Evolutionary conservation across 306 rosid genomes (phyloP), one percentile per base, ranked within the genome.

Genomic region (Senna tora): DNA sequence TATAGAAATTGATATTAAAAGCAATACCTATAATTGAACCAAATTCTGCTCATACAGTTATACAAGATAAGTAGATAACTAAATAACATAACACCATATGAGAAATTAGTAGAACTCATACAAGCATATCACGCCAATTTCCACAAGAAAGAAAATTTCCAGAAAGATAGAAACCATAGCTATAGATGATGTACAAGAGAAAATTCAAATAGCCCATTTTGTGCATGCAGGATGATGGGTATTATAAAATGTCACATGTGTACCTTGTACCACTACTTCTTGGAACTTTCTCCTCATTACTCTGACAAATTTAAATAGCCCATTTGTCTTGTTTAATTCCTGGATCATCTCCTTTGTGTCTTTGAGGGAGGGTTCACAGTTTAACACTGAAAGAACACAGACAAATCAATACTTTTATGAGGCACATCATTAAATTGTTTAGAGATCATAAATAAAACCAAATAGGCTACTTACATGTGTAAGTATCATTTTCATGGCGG

Each of bases 271-370:
- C 5, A 74, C 76, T 57, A 84, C 84, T 77, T 86, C 94, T 84
- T 86, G 93, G 77, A 94, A 91, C 80, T 71, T 87, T 74, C 61
- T 88, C 83, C 99, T 94, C 88, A 89, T 87, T 34, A 80, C 77
- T 83, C 89, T 86, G 71, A 91, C 97, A 79, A 89, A 91, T 78
- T 87, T 87, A 78, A 89, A 89, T 59, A 94, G 80, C 52, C 85
- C 95, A 59, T 94, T 88, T 76, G 95, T 87, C 83, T 82, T 85
- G 86, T 91, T 94, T 79, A 94, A 79, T 69, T 89, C 91, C 14
- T 56, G 74, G 66, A 87, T 74, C 87, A 89, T 80, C 79, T 78
- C 95, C 75, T 87, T 51, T 50, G 70, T 84, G 77, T 74, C 87
- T 62, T 71, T 39, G 77, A 91, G 77, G 65, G 79, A 83, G 56